Evolutionary conservation across 441 rosid genomes (phyloP).

Genomic region (Hura crepitans): DNA sequence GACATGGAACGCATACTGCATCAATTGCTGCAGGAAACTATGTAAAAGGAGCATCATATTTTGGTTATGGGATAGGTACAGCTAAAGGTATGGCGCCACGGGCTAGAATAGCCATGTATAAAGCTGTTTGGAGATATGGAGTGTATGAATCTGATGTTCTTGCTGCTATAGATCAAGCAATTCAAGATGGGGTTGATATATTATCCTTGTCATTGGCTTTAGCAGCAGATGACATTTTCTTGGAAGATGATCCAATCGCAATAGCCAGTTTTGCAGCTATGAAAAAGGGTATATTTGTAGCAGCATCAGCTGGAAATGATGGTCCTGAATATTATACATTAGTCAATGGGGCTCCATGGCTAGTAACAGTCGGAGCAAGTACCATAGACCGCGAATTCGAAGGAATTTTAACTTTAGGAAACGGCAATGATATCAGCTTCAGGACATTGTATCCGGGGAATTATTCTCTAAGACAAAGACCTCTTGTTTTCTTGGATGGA

Average conservation of each 20-base stretch:
- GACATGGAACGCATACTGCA: slow-evolving; percentile 81
- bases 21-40: slow-evolving; percentile 68
- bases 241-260: slow-evolving; percentile 59
- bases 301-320: slow-evolving; percentile 59
- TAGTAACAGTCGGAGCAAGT: slow-evolving; percentile 52
- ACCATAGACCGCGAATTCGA: slow-evolving; percentile 53
- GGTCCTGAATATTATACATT: slow-evolving; percentile 47
- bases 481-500: slow-evolving; percentile 49
- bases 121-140: slow-evolving; percentile 62
- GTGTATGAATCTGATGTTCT: slow-evolving; percentile 60
- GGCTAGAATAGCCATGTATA: slow-evolving; percentile 61
- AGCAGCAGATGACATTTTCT: slow-evolving; percentile 36
- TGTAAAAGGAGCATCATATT: slow-evolving; percentile 48
- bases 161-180: slow-evolving; percentile 64
- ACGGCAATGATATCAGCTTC: slow-evolving; percentile 40
- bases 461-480: slow-evolving; percentile 35
- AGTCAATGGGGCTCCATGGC: slow-evolving; percentile 66
- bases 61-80: slow-evolving; percentile 58
- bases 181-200: slow-evolving; percentile 56
- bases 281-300: slow-evolving; percentile 50
- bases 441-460: slow-evolving; percentile 54
- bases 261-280: slow-evolving; percentile 55
- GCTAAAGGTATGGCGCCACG: slow-evolving; percentile 72
- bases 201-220: slow-evolving; percentile 54
- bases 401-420: slow-evolving; percentile 45